Base-by-base conservation (phyloP, 2,329 filamentous ascomycete genomes). In the Pseudogymnoascus sp. region DNA sequence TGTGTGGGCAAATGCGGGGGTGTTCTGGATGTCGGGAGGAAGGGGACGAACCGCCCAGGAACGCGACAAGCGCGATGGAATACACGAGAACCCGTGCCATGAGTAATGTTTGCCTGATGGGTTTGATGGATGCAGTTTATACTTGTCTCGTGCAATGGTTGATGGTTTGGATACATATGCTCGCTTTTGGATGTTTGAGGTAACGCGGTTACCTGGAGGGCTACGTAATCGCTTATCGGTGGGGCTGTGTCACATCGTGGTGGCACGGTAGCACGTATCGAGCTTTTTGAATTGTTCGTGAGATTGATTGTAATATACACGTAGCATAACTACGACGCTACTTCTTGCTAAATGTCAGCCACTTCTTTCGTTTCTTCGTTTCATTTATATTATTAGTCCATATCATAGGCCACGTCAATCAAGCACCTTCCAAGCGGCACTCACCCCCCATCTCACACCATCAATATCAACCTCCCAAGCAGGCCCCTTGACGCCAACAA, bases 11-110 rank as follows among this genome's bases (percentile, higher is more conserved):
- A 39, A 52, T 57, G 39, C 34, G 33, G 10, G 38, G 30, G 30
- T 18, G 26, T 35, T 34, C 19, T 30, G 23, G 58, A 28, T n/a
- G 18, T 34, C 23, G 60, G 9, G 33, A 41, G 15, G 15, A 59
- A 57, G 61, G 71, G 68, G 66, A 72, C 72, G 68, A 74, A 77
- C 76, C 75, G 48, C 71, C 73, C 15, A 75, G 63, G 61, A 77
- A 76, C 61, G 74, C 72, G 62, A 72, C 71, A 23, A 77, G 68
- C 59, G 71, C 72, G 60, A 70, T 66, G 60, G 64, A 69, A 64
- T 77, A 77, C 57, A 77, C 71, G 62, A 73, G 70, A 58, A 68
- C 67, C 67, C 75, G 72, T 61, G 76, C 76, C 76, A 78, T 78
- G 26, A 28, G 55, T 57, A 57, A 57, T 35, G 30, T 35, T 57